Evolutionary conservation across 371 early-diverging fungal genomes (phyloP), one percentile per base, ranked within the genome.

Genomic region (Mucor indicus): DNA sequence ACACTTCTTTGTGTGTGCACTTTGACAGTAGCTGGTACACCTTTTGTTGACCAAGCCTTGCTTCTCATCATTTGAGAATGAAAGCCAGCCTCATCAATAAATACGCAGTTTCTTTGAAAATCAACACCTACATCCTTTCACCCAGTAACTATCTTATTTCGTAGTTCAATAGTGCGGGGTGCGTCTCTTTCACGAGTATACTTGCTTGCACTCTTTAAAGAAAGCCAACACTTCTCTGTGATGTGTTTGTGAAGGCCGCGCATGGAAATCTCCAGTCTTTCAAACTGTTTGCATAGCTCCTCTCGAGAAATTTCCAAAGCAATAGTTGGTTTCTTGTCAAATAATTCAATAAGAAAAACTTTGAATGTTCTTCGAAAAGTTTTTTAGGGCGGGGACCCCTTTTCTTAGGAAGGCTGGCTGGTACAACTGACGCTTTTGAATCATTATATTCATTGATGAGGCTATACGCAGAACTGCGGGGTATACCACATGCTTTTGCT

Each of bases 161-260:
- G 40, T 35, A 50, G 33, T 11, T 50, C 2, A 0, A 50, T 1
- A 10, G 32, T 50, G 17, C 40, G 1, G 22, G 44, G 45, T 8
- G 40, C 30, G 45, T 45, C 39, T 20, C 25, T 16, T 23, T 43
- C 46, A 7, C 3, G 9, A 8, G 54, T 43, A 27, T 53, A 53
- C 22, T 46, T 53, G n/a, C 32, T 41, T 19, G 47, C 54, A 19
- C 44, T 35, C 37, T 47, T 53, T 21, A 52, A 52, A 9, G 39
- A 44, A 4, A 52, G 16, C 2, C 24, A 16, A 23, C 45, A 38
- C 17, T 52, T 52, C 16, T 44, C 36, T 6, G 30, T 43, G 7
- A 57, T 57, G 44, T 57, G 58, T 19, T 39, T 46, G 44, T 47
- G 53, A 0, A 58, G 35, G 9, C 35, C 35, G 38, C 16, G 15